phyloP scores from a whole-genome alignment of 2,329 filamentous ascomycete genomes.

The Alternaria panax region DNA sequence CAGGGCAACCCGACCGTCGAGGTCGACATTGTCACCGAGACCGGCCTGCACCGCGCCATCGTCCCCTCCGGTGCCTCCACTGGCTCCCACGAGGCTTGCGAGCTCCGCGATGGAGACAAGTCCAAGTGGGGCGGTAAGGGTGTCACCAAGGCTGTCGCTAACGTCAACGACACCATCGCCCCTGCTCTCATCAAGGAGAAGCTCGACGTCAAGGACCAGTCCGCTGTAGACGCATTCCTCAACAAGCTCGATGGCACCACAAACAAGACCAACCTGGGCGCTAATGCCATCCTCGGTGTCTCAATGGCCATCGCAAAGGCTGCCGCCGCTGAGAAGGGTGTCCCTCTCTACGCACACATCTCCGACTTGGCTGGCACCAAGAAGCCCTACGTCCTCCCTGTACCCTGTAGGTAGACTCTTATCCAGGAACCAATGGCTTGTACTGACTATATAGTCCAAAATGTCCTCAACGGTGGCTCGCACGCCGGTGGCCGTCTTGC shows the following conservation, averaged over 20 bases:
- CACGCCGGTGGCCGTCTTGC: slow-evolving; percentile 91
- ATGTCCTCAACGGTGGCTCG: slow-evolving; percentile 74
- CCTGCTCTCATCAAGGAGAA: slow-evolving; percentile 62
- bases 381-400: slow-evolving; percentile 63
- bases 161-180: slow-evolving; percentile 63
- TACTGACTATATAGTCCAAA: slow-evolving; percentile 45
- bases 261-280: slow-evolving; percentile 67
- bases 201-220: slow-evolving; percentile 64
- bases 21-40: slow-evolving; percentile 96
- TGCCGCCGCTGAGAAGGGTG: slow-evolving; percentile 62
- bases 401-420: slow-evolving; percentile 52
- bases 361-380: slow-evolving; percentile 61
- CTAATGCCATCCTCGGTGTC: slow-evolving; percentile 67
- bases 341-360: slow-evolving; percentile 66
- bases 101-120: slow-evolving; percentile 63
- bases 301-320: slow-evolving; percentile 67
- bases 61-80: slow-evolving; percentile 97
- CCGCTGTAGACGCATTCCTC: slow-evolving; percentile 62
- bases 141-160: slow-evolving; percentile 63
- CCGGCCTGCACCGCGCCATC: slow-evolving; percentile 95
- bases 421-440: neutral
- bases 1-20: slow-evolving; percentile 93
- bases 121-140: slow-evolving; percentile 63
- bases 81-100: slow-evolving; percentile 61
- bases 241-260: slow-evolving; percentile 63